A percentile compares a stretch with the other conserved stretches of the same genome.
Evolutionary conservation across 176 grass and related monocot genomes (phyloP).

Genomic region (Oryza nivara): DNA sequence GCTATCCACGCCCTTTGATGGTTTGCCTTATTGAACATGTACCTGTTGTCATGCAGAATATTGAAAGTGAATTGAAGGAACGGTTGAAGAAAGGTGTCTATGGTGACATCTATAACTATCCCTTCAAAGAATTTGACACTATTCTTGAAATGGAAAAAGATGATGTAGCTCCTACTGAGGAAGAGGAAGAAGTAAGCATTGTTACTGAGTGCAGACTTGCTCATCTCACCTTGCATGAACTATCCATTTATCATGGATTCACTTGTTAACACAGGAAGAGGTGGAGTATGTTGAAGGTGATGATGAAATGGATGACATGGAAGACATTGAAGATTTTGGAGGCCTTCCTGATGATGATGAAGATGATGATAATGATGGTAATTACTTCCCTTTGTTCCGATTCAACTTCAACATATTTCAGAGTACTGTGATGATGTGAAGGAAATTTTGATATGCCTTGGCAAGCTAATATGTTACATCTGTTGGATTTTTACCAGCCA

Average conservation of each 20-base stretch:
- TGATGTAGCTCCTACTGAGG: constrained; percentile 48
- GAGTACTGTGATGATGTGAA: neutral
- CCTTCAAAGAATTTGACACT: constrained; percentile 48
- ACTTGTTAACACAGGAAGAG: constrained; percentile 54
- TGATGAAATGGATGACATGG: constrained; percentile 68
- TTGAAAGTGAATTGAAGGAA: constrained; percentile 88
- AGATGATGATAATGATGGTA: constrained; percentile 23
- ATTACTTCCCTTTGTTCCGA: neutral
- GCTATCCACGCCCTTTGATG: neutral
- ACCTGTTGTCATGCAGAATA: constrained; percentile 52
- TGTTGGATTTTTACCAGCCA: neutral
- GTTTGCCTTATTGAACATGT: neutral
- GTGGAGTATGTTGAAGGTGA: constrained; percentile 84
- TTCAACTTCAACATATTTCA: neutral
- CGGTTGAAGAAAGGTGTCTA: constrained; percentile 91
- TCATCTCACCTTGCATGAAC: neutral
- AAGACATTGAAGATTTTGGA: constrained; percentile 90
- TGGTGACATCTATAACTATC: constrained; percentile 76
- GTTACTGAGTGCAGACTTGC: constrained; percentile 17
- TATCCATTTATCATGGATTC: constrained; percentile 17
- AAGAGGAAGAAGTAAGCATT: constrained; percentile 74
- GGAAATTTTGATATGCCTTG: constrained; percentile 4
- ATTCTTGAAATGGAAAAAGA: constrained; percentile 56
- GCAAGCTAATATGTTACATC: neutral
- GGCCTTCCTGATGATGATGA: constrained; percentile 46